Percentiles rank a stretch among this genome's conserved stretches.
These are phyloP conservation scores for Neoboletus magnificus DNA, from an alignment of 768 basidiomycete genomes.

Conservation along the genomic window DNA sequence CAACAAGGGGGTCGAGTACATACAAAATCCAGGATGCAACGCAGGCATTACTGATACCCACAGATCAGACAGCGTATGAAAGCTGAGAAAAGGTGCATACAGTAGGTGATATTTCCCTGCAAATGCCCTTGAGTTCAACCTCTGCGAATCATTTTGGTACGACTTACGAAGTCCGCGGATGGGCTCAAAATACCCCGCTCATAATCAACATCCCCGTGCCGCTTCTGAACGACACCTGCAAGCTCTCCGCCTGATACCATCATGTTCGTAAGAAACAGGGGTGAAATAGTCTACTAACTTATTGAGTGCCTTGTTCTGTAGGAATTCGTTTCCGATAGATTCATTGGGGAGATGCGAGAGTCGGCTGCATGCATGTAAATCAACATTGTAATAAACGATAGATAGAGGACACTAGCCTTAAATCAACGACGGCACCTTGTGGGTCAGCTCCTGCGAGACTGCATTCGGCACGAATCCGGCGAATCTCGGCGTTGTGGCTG, in stretches of 20 bases:
- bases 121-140: not conserved
- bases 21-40: slow-evolving; percentile 66
- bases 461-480: slow-evolving; percentile 76
- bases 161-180: slow-evolving; percentile 79
- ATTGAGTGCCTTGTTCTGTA: slow-evolving; percentile 68
- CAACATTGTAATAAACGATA: not conserved
- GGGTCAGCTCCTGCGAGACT: slow-evolving; percentile 77
- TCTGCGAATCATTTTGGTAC: not conserved
- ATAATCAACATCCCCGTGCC: slow-evolving; percentile 61
- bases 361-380: slow-evolving; percentile 50
- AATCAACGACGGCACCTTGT: slow-evolving; percentile 80
- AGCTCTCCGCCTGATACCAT: slow-evolving; percentile 55
- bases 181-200: slow-evolving; percentile 66
- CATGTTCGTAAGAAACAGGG: not conserved
- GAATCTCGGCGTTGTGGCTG: slow-evolving; percentile 63
- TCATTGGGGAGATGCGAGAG: slow-evolving; percentile 61
- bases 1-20: slow-evolving; percentile 1
- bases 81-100: slow-evolving; percentile 33
- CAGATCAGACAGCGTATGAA: not conserved
- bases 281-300: not conserved
- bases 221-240: slow-evolving; percentile 54
- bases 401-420: slow-evolving; percentile 51
- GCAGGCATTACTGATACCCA: slow-evolving; percentile 52
- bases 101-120: slow-evolving; percentile 62
- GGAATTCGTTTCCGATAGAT: slow-evolving; percentile 49